A percentile compares a stretch with the other conserved stretches of the same genome.
phyloP scores from a whole-genome alignment of 148 eudicot genomes.

The Polygonum maritimum region DNA sequence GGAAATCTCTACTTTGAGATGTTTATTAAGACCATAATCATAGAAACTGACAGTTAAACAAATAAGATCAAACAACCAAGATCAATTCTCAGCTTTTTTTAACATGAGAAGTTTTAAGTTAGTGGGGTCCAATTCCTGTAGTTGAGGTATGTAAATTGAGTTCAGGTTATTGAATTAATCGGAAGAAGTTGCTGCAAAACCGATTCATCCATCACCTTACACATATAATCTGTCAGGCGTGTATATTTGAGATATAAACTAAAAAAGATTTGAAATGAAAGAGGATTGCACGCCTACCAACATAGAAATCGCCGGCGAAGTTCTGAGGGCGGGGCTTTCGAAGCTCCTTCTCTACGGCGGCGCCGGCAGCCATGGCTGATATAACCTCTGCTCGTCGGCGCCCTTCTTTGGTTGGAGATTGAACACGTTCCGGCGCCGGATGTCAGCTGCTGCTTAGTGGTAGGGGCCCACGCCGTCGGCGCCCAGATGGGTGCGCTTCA shows the following conservation, averaged over 20 bases:
- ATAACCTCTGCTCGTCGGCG: neutral
- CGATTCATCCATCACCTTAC: too few relatives aligned
- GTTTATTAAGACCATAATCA: too few relatives aligned
- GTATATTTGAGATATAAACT: too few relatives aligned
- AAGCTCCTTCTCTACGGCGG: constrained; percentile 2
- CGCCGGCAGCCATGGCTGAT: neutral
- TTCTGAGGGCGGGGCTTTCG: constrained; percentile 27
- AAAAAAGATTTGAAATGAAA: neutral
- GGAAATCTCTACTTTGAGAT: neutral
- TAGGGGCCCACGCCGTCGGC: neutral
- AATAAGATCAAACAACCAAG: too few relatives aligned
- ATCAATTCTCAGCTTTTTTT: neutral
- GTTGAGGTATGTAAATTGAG: too few relatives aligned
- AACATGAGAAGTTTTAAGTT: too few relatives aligned
- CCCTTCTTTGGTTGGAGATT: neutral
- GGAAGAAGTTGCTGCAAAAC: too few relatives aligned
- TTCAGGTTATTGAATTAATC: too few relatives aligned
- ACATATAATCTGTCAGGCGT: too few relatives aligned
- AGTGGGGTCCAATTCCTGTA: too few relatives aligned
- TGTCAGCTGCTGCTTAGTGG: neutral
- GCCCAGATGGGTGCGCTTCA: constrained; percentile 63
- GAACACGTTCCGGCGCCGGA: neutral
- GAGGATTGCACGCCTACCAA: constrained; percentile 15
- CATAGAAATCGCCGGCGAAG: constrained; percentile 32
- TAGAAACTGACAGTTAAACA: too few relatives aligned